Evolutionary conservation across 257 asterid genomes (phyloP), one percentile per base, ranked within the genome.

Genomic region (Plantago elongata): DNA sequence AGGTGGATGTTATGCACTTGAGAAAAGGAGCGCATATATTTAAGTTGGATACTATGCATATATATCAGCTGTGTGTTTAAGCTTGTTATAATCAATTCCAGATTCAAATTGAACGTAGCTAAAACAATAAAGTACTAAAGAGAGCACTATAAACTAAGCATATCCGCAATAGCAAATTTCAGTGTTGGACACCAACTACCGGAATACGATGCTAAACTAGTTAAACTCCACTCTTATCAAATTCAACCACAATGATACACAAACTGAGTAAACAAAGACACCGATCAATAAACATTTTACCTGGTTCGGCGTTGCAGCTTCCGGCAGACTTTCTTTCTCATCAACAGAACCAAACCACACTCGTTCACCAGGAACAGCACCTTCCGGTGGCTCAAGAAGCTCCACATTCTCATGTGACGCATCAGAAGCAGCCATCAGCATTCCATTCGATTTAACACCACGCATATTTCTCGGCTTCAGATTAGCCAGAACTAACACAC

Each of bases 401-500:
- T 92, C 97, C 57, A 92, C 95, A 11, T 84, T 92, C 74, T 88
- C 93, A 66, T 92, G 98, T 10, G 87, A 64, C 9, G 71, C 95
- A 74, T 86, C 95, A 47, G 98, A 92, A 68, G 95, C 98, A 38
- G 98, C 97, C 97, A 92, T 83, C 84, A 92, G 71, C 98, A 92
- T 92, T 63, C 98, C 97, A 45, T 15, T 68, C 22, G 97, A 92
- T 74, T 84, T 92, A 54, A 88, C 90, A 27, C 98, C 97, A 1
- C 98, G 93, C 98, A 92, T 92, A 67, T 92, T 92, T 76, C 98
- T 79, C n/a, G 97, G 84, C 87, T 88, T 92, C 61, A 91, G 81
- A 81, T 92, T 92, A 14, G 95, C 95, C 54, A 91, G 89, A 70
- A 92, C 95, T 63, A 92, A 74, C 16, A 92, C 97, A 66, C 69